Percentiles rank a stretch among this genome's conserved stretches.
Evolutionary conservation across 2,329 filamentous ascomycete species (phyloP).

Genomic region (Aspergillus spinulosporus): DNA sequence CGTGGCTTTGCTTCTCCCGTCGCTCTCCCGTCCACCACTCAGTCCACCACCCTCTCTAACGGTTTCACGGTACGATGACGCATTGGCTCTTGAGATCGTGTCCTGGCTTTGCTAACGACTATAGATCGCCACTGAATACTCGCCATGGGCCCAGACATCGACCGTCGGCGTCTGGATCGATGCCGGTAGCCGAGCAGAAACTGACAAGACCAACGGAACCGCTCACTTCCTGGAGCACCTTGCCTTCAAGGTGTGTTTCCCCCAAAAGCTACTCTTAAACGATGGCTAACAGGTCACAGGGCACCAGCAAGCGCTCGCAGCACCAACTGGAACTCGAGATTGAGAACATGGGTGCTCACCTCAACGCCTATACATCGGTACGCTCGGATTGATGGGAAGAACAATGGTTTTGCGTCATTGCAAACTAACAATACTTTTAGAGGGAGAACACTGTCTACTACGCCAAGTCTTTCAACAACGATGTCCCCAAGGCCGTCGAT

Average conservation of each 20-base stretch:
- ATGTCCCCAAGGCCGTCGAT: slow-evolving; percentile 94
- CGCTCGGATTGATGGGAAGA: slow-evolving; percentile 38
- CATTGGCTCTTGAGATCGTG: slow-evolving; percentile 19
- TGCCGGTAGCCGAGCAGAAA: slow-evolving; percentile 96
- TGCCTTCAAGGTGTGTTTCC: slow-evolving; percentile 84
- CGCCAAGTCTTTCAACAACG: slow-evolving; percentile 97
- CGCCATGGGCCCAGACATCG: slow-evolving; percentile 95
- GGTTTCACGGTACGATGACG: slow-evolving; percentile 76
- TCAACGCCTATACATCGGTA: slow-evolving; percentile 99
- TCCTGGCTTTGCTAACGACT: slow-evolving; percentile 33
- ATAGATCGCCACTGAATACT: slow-evolving; percentile 96
- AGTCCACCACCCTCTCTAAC: slow-evolving; percentile 95
- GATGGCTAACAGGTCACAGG: slow-evolving; percentile 49
- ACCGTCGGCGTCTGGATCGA: slow-evolving; percentile 99
- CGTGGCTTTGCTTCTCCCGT: slow-evolving; percentile 90
- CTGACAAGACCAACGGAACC: slow-evolving; percentile 96
- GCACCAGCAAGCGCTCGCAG: slow-evolving; percentile 90
- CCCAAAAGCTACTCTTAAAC: background rate
- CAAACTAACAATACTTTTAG: slow-evolving; percentile 49
- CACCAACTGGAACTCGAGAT: slow-evolving; percentile 99
- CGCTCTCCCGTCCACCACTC: slow-evolving; percentile 70
- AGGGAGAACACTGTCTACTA: slow-evolving; percentile 99
- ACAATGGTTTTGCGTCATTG: slow-evolving; percentile 1
- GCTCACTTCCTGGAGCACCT: slow-evolving; percentile 99
- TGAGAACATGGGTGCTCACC: slow-evolving; percentile 99